Conservation (phyloP, 192 early-diverging fungal genomes). For the Rhizoclosmatium sp. region DNA sequence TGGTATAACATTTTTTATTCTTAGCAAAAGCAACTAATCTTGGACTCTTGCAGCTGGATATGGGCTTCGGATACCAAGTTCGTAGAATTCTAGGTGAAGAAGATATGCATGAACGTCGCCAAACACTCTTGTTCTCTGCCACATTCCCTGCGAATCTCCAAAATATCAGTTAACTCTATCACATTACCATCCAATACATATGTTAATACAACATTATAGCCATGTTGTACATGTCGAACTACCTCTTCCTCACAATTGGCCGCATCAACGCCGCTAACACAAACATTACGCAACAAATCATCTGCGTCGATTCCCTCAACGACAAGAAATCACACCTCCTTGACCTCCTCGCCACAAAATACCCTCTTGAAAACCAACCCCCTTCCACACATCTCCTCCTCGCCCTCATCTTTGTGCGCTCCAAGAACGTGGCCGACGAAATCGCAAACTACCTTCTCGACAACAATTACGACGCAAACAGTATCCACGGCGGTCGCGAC, state of each 20-base stretch:
- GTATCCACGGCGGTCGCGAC: constrained; percentile 90
- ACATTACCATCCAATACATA: too few relatives aligned
- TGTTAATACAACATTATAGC: constrained; percentile 45
- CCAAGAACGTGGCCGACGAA: constrained; percentile 84
- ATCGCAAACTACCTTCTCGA: constrained; percentile 68
- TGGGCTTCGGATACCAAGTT: constrained; percentile 90
- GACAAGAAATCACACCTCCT: constrained; percentile 75
- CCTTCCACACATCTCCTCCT: constrained; percentile 46
- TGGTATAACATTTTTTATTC: constrained; percentile 49
- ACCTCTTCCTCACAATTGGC: constrained; percentile 80
- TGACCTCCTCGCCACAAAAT: constrained; percentile 69
- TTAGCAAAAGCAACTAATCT: neutral
- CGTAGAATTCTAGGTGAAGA: constrained; percentile 60
- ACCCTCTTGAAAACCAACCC: neutral
- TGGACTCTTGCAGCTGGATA: constrained; percentile 69
- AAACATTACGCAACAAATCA: constrained; percentile 87
- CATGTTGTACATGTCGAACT: constrained; percentile 77
- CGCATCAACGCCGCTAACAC: constrained; percentile 85
- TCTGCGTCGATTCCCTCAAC: constrained; percentile 69
- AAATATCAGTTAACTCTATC: neutral
- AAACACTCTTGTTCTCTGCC: constrained; percentile 90
- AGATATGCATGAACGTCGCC: constrained; percentile 49
- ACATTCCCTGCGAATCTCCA: constrained; percentile 83
- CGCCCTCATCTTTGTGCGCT: constrained; percentile 90
- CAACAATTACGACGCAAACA: constrained; percentile 76